These are phyloP conservation scores for Paecilomyces fulvus DNA, from an alignment of 2,329 filamentous ascomycete genomes.

Conservation along the genomic window DNA sequence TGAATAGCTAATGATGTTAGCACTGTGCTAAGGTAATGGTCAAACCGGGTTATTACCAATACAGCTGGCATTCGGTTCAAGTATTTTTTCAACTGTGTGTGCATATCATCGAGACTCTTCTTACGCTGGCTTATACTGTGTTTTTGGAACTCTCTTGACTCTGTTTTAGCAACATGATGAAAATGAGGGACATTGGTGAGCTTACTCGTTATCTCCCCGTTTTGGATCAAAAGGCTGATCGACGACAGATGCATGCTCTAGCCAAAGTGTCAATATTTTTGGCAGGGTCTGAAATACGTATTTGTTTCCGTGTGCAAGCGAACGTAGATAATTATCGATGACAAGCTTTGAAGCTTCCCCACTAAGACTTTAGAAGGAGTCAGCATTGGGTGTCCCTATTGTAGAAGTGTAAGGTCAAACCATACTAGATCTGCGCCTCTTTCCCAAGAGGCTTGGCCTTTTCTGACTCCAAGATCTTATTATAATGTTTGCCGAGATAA, in stretches of 20 bases:
- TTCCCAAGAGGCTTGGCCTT: conserved; percentile 66
- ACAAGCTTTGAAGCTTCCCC: conserved; percentile 83
- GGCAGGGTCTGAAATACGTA: conserved; percentile 94
- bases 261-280: conserved; percentile 84
- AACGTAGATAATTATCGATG: conserved; percentile 86
- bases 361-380: conserved; percentile 44
- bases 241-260: conserved; percentile 75
- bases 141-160: conserved; percentile 35
- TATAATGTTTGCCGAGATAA: conserved; percentile 93
- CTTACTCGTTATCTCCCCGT: conserved; percentile 38
- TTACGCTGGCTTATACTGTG: conserved; percentile 46
- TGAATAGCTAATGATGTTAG: conserved; percentile 37
- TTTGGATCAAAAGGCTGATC: conserved; percentile 50
- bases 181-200: not conserved
- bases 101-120: conserved; percentile 59
- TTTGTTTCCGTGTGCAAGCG: conserved; percentile 80
- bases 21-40: not conserved
- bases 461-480: conserved; percentile 87
- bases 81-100: conserved; percentile 72
- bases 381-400: conserved; percentile 5
- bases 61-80: conserved; percentile 45
- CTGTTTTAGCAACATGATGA: conserved; percentile 5
- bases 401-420: not conserved
- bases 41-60: conserved; percentile 21
- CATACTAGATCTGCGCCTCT: conserved; percentile 61